These are phyloP conservation scores for Spathaspora girioi DNA, from an alignment of 805 yeast species.

Conservation along the genomic window DNA sequence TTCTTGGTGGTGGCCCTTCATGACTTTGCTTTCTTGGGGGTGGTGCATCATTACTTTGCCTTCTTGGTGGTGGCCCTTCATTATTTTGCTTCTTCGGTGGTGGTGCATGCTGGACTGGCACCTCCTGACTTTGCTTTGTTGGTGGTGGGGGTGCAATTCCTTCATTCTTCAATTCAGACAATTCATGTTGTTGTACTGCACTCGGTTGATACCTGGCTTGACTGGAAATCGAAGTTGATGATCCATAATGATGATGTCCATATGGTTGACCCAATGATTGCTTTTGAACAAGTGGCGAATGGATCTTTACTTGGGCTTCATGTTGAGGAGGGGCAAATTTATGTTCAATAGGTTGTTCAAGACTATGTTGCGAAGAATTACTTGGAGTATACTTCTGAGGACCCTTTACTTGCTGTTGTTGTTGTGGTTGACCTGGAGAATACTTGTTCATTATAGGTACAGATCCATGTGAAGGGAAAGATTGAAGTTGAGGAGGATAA, in stretches of 20 bases:
- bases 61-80: neutral
- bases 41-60: neutral
- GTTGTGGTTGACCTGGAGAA: constrained; percentile 4
- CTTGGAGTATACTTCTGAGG: constrained; percentile 2
- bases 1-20: neutral
- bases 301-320: neutral
- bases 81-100: neutral
- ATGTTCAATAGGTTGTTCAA: neutral
- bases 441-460: constrained; percentile 1
- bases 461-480: neutral
- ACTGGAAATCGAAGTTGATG: neutral
- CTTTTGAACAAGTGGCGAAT: constrained; percentile 1
- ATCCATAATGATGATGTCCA: neutral
- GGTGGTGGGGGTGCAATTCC: constrained; percentile 2
- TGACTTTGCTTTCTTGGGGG: neutral
- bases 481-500: constrained; percentile 2
- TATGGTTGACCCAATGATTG: neutral
- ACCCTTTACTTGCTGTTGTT: neutral
- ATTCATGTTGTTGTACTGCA: neutral
- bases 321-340: neutral
- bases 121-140: neutral
- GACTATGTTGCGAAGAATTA: constrained; percentile 2
- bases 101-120: neutral
- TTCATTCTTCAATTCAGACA: neutral
- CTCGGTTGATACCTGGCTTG: neutral